A percentile compares a stretch with the other conserved stretches of the same genome.
Conservation (phyloP, 1,139 yeast species). For the Debaryomycetaceae sp. region DNA sequence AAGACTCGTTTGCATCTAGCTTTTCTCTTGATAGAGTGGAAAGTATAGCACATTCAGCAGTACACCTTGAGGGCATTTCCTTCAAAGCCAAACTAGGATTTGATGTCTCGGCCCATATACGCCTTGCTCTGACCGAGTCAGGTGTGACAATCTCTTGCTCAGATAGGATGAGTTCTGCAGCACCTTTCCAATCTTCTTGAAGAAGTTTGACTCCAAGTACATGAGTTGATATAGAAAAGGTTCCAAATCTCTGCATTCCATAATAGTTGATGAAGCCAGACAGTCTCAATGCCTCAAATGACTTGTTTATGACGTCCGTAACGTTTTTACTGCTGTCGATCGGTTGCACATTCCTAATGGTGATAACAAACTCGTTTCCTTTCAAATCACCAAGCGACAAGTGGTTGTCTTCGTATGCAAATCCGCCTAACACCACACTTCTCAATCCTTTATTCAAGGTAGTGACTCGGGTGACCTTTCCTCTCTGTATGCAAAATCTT, state of each 20-base stretch:
- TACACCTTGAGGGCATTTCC: slow-evolving; percentile 81
- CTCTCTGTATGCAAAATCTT: slow-evolving; percentile 64
- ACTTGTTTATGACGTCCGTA: slow-evolving; percentile 42
- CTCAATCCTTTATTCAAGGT: slow-evolving; percentile 71
- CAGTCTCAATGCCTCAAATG: slow-evolving; percentile 56
- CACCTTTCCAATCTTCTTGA: slow-evolving; percentile 73
- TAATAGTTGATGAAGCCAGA: slow-evolving; percentile 88
- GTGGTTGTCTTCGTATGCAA: slow-evolving; percentile 59
- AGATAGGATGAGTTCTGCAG: slow-evolving; percentile 71
- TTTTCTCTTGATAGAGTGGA: slow-evolving; percentile 49
- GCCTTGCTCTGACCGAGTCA: slow-evolving; percentile 77
- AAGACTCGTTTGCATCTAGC: slow-evolving; percentile 44
- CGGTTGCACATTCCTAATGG: slow-evolving; percentile 66
- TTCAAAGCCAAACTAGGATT: slow-evolving; percentile 64
- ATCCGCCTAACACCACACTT: slow-evolving; percentile 76
- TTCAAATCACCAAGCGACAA: slow-evolving; percentile 75
- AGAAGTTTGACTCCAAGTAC: slow-evolving; percentile 72
- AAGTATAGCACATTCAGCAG: slow-evolving; percentile 78
- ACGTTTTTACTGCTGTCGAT: slow-evolving; percentile 27
- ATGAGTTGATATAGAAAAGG: slow-evolving; percentile 90
- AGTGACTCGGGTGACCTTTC: slow-evolving; percentile 75
- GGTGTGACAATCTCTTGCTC: slow-evolving; percentile 85
- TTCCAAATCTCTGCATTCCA: slow-evolving; percentile 98
- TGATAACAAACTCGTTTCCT: slow-evolving; percentile 86
- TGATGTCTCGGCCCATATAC: slow-evolving; percentile 71